phyloP scores from a whole-genome alignment of 2,329 filamentous ascomycete genomes.

The Coniella vitis region DNA sequence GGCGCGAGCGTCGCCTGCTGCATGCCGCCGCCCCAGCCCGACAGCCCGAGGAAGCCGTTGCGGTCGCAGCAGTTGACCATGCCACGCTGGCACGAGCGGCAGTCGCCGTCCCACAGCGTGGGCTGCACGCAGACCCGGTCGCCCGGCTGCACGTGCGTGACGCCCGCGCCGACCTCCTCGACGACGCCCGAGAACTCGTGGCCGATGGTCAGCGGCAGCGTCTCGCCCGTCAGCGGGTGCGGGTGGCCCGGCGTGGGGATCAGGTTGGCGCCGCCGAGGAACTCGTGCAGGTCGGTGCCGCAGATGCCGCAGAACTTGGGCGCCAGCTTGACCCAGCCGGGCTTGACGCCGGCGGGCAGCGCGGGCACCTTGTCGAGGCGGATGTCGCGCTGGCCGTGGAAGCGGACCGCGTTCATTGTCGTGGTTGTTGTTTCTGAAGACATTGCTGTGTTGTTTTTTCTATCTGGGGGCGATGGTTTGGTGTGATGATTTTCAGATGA shows the following conservation, averaged over 20 bases:
- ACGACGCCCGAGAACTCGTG: constrained; percentile 58
- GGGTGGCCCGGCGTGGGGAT: constrained; percentile 30
- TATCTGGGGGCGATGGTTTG: too few species aligned
- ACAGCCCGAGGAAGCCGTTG: constrained; percentile 35
- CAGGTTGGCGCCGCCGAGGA: constrained; percentile 24
- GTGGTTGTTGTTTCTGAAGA: background rate
- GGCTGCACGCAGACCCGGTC: constrained; percentile 52
- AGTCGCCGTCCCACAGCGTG: constrained; percentile 47
- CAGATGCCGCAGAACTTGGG: constrained; percentile 29
- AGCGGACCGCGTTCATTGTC: constrained; percentile 15
- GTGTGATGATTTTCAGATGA: too few species aligned
- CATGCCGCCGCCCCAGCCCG: constrained; percentile 45
- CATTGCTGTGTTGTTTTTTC: background rate
- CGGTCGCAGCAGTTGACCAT: constrained; percentile 27
- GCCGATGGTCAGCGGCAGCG: constrained; percentile 51
- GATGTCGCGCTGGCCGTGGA: constrained; percentile 15
- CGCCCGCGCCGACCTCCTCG: constrained; percentile 45
- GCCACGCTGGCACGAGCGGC: constrained; percentile 44
- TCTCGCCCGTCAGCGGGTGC: constrained; percentile 49
- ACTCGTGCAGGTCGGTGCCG: constrained; percentile 29
- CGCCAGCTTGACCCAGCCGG: constrained; percentile 20
- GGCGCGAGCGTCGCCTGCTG: constrained; percentile 45
- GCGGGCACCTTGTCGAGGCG: constrained; percentile 13
- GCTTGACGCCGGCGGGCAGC: constrained; percentile 8
- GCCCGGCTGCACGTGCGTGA: constrained; percentile 39